Base-by-base conservation (phyloP, 2,329 filamentous ascomycete species). In the Venturia asperata region DNA sequence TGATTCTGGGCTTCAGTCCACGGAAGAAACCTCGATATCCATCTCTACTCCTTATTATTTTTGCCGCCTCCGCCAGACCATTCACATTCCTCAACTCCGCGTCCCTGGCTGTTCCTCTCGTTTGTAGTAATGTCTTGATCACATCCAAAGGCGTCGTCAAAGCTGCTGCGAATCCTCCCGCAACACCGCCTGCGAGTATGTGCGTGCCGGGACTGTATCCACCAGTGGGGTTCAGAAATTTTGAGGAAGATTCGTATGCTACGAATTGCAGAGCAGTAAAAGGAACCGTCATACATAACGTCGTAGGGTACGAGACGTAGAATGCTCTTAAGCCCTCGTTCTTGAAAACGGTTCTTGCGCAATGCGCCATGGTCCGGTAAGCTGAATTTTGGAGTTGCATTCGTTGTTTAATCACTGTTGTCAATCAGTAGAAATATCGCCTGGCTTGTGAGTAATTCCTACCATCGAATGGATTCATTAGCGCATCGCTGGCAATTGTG, bases 381-480 rank as follows among this genome's bases (percentile, higher is more conserved):
- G 87, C 87, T n/a, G 93, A 97, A 72, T 94, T 90, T 75, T 96
- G 91, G 67, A 99, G 90, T 77, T 99, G 94, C 94, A 99, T 99
- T 72, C 94, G 90, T 77, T 99, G 94, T 80, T 99, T 99, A 81
- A 99, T 96, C 68, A 99, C 94, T 97, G 72, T 39, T 56, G 43
- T 52, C 66, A 39, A 10, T 65, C 45, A 64, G 43, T 41, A 9
- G n/a, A 27, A 34, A 24, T 11, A 41, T 41, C 21, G 47, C 52
- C n/a, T 19, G 61, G 41, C 43, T 52, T 13, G 34, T 49, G 24
- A 21, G 61, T 58, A 56, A 30, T 64, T 74, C 85, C 72, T 83
- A 96, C 92, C 92, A 79, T 99, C 94, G 75, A 99, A 99, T 27
- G 94, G 94, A 74, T 97, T 99, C 94, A 99, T 99, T 70, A 99